Conservation (phyloP, 768 basidiomycete species). For the Tremella fuciformis region DNA sequence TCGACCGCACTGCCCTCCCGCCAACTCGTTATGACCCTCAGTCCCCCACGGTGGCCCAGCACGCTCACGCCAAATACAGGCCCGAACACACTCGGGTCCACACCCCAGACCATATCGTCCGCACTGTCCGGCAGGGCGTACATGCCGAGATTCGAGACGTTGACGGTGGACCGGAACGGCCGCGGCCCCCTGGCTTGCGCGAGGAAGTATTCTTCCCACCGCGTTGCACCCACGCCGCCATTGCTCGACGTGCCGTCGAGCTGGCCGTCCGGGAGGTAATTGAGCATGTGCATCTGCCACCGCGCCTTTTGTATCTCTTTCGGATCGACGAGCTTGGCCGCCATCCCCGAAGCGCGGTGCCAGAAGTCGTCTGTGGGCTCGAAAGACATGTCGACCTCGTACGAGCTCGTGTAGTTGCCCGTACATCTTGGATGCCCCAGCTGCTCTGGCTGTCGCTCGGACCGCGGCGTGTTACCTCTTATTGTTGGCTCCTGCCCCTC, state of each 20-base stretch:
- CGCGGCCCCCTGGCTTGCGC: not conserved
- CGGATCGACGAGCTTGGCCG: slow-evolving; percentile 7
- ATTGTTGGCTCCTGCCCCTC: not conserved
- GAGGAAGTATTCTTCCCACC: slow-evolving; percentile 29
- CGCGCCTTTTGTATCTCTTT: slow-evolving; percentile 3
- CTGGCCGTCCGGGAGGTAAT: slow-evolving; percentile 23
- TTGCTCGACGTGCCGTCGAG: not conserved
- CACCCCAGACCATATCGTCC: slow-evolving; percentile 25
- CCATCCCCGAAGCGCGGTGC: slow-evolving; percentile 5
- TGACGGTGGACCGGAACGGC: slow-evolving; percentile 14
- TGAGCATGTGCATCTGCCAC: slow-evolving; percentile 21
- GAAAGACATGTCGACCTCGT: not conserved
- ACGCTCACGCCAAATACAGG: slow-evolving; percentile 14
- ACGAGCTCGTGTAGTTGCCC: slow-evolving; percentile 15
- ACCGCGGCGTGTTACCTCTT: not conserved
- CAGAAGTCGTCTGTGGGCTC: slow-evolving; percentile 16
- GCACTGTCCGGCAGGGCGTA: slow-evolving; percentile 13
- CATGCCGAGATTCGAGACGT: slow-evolving; percentile 26
- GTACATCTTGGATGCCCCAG: slow-evolving; percentile 21
- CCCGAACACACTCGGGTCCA: slow-evolving; percentile 14
- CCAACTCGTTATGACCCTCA: slow-evolving; percentile 20
- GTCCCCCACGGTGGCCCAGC: slow-evolving; percentile 22
- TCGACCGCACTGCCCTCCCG: slow-evolving; percentile 18
- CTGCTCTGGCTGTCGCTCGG: not conserved
- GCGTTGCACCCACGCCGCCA: slow-evolving; percentile 8